These are phyloP conservation scores for Alectoria sarmentosa DNA, from an alignment of 495 filamentous ascomycete genomes.

Conservation along the genomic window DNA sequence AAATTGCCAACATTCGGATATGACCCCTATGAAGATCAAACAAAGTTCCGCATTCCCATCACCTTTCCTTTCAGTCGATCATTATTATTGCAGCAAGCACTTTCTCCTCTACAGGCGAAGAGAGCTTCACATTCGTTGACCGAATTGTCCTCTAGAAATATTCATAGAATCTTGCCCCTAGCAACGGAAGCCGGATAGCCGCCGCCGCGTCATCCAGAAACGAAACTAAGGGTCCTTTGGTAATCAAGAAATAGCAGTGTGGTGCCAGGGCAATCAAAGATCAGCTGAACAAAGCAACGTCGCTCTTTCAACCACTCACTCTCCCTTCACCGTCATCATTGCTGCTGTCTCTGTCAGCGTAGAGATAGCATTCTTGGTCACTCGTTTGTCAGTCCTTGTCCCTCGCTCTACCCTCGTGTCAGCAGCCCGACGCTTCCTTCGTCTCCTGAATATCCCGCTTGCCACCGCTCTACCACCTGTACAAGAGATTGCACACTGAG, in stretches of 20 bases:
- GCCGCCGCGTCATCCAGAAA: conserved; percentile 15
- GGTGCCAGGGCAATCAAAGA: not conserved
- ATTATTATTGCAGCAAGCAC: not conserved
- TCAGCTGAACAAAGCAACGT: conserved; percentile 3
- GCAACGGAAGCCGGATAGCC: conserved; percentile 11
- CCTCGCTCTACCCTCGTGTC: not conserved
- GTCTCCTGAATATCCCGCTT: not conserved
- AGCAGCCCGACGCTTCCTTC: not conserved
- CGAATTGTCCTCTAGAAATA: not conserved
- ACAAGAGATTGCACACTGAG: not conserved
- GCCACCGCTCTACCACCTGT: not conserved
- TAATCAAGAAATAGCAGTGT: not conserved
- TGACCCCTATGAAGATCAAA: not conserved
- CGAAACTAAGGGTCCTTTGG: not conserved
- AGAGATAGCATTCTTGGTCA: not conserved
- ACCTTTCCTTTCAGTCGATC: not conserved
- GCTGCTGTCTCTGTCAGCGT: not conserved
- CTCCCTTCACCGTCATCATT: not conserved
- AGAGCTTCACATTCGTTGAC: not conserved
- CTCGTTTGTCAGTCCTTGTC: not conserved
- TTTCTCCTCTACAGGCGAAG: not conserved
- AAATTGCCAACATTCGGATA: not conserved
- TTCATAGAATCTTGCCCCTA: conserved; percentile 10
- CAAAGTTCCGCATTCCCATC: not conserved
- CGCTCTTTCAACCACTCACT: not conserved